Evolutionary conservation across 2,329 filamentous ascomycete species (phyloP).

Genomic region (Colletotrichum filicis): DNA sequence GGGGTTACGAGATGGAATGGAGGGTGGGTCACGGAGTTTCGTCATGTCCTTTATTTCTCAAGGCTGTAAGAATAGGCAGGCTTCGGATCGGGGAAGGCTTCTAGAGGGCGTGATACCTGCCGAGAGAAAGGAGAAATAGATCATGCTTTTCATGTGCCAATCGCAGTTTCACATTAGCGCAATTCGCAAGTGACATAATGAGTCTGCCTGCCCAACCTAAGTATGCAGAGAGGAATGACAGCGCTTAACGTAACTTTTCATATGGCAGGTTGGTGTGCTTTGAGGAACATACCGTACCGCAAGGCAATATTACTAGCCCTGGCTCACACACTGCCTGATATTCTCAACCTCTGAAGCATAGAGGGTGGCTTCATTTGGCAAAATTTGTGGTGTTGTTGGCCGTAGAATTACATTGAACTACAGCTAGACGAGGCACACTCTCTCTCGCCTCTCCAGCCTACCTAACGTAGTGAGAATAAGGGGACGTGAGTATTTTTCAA

Average conservation of each 20-base stretch:
- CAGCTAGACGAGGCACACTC: background rate
- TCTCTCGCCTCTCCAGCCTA: conserved; percentile 1
- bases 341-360: no score
- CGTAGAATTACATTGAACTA: conserved; percentile 22
- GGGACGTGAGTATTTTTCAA: background rate
- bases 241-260: background rate
- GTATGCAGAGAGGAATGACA: no score
- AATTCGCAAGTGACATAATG: background rate
- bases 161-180: background rate
- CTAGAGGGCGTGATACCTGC: conserved; percentile 33
- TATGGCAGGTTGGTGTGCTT: background rate
- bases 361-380: background rate
- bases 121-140: conserved; percentile 35
- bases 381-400: background rate
- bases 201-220: no score
- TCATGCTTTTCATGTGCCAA: conserved; percentile 21
- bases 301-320: no score
- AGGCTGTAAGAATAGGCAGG: conserved; percentile 41
- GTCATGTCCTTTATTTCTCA: conserved; percentile 25
- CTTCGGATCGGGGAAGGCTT: conserved; percentile 29
- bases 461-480: background rate
- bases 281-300: no score
- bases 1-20: background rate
- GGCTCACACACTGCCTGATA: no score
- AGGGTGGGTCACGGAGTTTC: conserved; percentile 17